These are phyloP conservation scores for Effrenium voratum DNA, from an alignment of 73 alveolate species.

Conservation along the genomic window DNA sequence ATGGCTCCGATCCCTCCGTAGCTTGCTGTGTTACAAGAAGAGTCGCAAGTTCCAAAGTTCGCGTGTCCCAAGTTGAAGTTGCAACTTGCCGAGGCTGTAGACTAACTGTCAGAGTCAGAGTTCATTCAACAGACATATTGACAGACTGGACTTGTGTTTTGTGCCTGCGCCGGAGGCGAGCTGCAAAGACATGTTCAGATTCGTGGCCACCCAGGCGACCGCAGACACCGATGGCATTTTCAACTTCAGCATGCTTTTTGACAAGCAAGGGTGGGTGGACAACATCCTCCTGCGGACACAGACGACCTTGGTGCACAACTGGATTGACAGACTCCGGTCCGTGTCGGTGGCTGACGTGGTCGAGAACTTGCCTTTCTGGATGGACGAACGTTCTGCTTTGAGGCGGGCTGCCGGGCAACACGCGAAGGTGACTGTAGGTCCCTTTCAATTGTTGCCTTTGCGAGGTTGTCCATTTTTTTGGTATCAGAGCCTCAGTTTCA, in stretches of 20 bases:
- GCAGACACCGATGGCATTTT: background rate
- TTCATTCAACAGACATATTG: too few relatives aligned
- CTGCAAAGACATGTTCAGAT: background rate
- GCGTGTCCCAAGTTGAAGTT: too few relatives aligned
- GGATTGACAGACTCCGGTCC: background rate
- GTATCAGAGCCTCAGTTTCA: background rate
- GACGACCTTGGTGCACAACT: background rate
- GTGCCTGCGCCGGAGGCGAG: background rate
- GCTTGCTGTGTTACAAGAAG: too few relatives aligned
- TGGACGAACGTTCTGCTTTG: background rate
- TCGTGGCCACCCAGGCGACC: background rate
- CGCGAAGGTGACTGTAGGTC: background rate
- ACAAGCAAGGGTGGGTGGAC: background rate
- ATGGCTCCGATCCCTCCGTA: too few relatives aligned
- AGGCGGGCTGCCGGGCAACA: background rate
- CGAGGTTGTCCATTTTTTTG: background rate
- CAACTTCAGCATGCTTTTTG: background rate
- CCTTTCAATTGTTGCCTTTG: background rate
- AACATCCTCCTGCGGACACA: constrained; percentile 3
- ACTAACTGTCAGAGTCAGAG: too few relatives aligned
- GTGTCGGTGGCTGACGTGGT: background rate
- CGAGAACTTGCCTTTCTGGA: background rate
- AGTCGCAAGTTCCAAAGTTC: too few relatives aligned
- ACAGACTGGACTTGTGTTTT: too few relatives aligned
- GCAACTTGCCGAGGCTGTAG: too few relatives aligned